phyloP scores from a whole-genome alignment of 257 asterid species.

The Cruciata laevipes region DNA sequence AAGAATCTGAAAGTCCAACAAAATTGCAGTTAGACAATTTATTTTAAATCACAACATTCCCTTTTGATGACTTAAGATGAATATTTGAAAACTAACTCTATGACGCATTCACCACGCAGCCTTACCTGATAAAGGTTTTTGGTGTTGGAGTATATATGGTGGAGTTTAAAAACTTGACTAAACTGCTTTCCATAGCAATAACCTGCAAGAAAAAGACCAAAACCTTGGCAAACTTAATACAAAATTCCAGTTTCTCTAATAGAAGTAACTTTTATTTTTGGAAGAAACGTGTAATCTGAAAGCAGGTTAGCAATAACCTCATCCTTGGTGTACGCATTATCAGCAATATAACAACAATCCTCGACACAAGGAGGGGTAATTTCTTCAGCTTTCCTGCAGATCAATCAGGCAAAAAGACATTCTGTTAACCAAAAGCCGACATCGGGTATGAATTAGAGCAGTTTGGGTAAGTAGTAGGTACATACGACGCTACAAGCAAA shows the following conservation, averaged over 20 bases:
- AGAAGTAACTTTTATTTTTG: not conserved
- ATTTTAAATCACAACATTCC: not conserved
- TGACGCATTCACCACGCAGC: not conserved
- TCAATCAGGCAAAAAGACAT: slow-evolving; percentile 16
- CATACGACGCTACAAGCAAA: slow-evolving; percentile 94
- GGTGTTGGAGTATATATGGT: slow-evolving; percentile 67
- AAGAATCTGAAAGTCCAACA: slow-evolving; percentile 51
- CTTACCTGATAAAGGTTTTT: slow-evolving; percentile 72
- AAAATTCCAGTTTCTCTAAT: not conserved
- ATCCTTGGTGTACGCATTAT: slow-evolving; percentile 66
- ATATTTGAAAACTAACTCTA: not conserved
- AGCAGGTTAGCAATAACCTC: slow-evolving; percentile 44
- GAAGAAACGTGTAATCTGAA: not conserved
- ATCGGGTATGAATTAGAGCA: not conserved
- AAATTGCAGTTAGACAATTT: not conserved
- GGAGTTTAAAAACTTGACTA: slow-evolving; percentile 53
- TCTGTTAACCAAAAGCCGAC: not conserved
- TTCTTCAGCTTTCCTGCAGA: slow-evolving; percentile 80
- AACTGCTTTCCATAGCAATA: slow-evolving; percentile 54
- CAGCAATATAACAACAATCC: slow-evolving; percentile 80
- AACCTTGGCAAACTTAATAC: not conserved
- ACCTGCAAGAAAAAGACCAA: slow-evolving; percentile 33
- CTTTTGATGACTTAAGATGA: not conserved
- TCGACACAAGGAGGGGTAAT: slow-evolving; percentile 68
- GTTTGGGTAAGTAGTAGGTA: not conserved